These are phyloP conservation scores for Vanilla planifolia DNA, from an alignment of 106 monocot genomes.

Conservation along the genomic window DNA sequence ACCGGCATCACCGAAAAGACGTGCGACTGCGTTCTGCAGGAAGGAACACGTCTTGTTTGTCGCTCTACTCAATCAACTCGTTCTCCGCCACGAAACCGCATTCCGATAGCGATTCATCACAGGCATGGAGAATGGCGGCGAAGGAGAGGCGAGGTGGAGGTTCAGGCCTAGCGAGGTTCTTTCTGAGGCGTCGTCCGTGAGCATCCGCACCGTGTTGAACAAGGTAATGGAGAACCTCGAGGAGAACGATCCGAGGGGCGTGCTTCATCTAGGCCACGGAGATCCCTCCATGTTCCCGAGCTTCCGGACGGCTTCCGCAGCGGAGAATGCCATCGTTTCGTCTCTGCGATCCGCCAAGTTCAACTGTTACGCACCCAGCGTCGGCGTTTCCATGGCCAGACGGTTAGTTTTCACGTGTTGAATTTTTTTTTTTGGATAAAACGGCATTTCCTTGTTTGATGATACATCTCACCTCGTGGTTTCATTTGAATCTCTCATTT, in stretches of 20 bases:
- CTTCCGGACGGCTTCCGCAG: conserved; percentile 2
- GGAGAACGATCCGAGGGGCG: not conserved
- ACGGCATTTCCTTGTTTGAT: no score
- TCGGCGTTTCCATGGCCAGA: conserved; percentile 5
- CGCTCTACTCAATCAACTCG: no score
- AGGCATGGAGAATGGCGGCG: no score
- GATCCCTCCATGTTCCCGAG: conserved; percentile 8
- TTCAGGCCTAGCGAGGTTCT: not conserved
- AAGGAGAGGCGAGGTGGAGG: not conserved
- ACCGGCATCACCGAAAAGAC: no score
- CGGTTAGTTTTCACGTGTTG: not conserved
- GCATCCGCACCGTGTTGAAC: not conserved
- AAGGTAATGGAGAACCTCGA: not conserved
- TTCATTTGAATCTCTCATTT: no score
- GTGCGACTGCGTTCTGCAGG: no score
- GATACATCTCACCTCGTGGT: no score
- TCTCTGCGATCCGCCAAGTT: conserved; percentile 1
- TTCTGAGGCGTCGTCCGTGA: not conserved
- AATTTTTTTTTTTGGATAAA: not conserved
- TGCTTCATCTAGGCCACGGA: conserved; percentile 5
- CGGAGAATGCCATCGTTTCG: conserved; percentile 6
- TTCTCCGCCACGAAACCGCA: no score
- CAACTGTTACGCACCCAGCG: conserved; percentile 6
- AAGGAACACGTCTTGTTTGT: no score
- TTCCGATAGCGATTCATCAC: no score